Evolutionary conservation across 2,329 filamentous ascomycete species (phyloP).

Genomic region (Diaporthe sp.): DNA sequence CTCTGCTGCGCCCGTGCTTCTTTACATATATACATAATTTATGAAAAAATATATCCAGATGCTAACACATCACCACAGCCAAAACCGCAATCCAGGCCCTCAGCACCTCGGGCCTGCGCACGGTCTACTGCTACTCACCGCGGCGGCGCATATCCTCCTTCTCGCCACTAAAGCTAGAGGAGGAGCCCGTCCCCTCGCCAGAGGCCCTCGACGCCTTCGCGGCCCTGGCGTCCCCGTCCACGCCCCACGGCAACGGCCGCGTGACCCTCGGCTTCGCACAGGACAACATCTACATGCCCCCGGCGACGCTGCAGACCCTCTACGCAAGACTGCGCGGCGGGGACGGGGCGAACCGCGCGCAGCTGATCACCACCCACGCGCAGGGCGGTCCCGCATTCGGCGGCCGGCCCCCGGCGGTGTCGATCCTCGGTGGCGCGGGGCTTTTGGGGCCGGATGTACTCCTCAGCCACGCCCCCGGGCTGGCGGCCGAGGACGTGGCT

Average conservation of each 20-base stretch:
- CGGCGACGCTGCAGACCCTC: conserved; percentile 52
- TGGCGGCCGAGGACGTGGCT: conserved; percentile 52
- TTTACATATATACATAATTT: no score
- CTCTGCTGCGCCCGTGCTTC: neutral
- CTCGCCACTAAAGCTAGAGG: conserved; percentile 47
- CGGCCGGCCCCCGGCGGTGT: conserved; percentile 42
- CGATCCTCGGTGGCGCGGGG: conserved; percentile 51
- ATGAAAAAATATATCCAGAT: conserved; percentile 38
- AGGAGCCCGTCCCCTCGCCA: conserved; percentile 45
- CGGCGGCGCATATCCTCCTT: conserved; percentile 50
- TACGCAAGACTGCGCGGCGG: conserved; percentile 53
- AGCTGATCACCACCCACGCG: conserved; percentile 59
- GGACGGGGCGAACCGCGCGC: conserved; percentile 47
- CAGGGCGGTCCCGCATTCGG: conserved; percentile 42
- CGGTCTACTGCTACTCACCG: conserved; percentile 59
- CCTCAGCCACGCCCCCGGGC: conserved; percentile 56
- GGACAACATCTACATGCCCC: conserved; percentile 57
- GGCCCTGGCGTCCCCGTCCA: conserved; percentile 49
- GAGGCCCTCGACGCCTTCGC: conserved; percentile 55
- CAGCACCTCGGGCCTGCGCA: conserved; percentile 59
- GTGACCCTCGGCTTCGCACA: conserved; percentile 60
- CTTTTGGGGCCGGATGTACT: conserved; percentile 59
- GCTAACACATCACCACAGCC: neutral
- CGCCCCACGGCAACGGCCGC: conserved; percentile 50
- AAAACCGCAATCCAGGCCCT: conserved; percentile 56